phyloP scores from a whole-genome alignment of 495 filamentous ascomycete species.

The Neurospora sp. region DNA sequence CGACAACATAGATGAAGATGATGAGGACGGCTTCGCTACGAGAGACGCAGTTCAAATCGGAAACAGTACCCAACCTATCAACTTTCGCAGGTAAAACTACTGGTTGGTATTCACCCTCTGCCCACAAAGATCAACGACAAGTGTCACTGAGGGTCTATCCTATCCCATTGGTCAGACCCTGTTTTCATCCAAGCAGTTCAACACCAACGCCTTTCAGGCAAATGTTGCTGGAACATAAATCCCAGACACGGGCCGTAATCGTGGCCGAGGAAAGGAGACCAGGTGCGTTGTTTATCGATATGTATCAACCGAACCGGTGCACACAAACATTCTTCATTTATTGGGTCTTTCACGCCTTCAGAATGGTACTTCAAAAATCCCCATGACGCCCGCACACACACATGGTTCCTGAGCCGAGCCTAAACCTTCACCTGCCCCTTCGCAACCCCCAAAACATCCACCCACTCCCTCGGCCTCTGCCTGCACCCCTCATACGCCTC shows the following conservation, averaged over 20 bases:
- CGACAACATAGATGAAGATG: neutral
- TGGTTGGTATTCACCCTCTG: neutral
- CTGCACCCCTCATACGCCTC: constrained; percentile 27
- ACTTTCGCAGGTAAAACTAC: neutral
- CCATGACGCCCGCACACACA: neutral
- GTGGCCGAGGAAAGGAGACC: neutral
- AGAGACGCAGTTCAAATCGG: neutral
- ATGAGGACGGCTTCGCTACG: neutral
- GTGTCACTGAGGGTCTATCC: neutral
- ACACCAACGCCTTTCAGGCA: neutral
- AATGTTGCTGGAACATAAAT: neutral
- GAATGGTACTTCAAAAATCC: too few relatives aligned
- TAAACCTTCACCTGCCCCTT: constrained; percentile 3
- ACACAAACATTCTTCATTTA: too few relatives aligned
- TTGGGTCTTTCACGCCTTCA: too few relatives aligned
- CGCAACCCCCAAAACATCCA: constrained; percentile 28
- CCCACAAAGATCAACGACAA: neutral
- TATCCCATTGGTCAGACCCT: neutral
- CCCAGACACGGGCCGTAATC: neutral
- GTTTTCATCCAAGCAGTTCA: neutral
- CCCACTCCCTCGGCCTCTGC: constrained; percentile 30
- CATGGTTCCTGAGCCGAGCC: neutral
- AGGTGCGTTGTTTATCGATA: neutral
- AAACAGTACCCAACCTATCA: neutral
- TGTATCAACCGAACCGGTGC: too few relatives aligned